Evolutionary conservation across 2,329 filamentous ascomycete species (phyloP), one percentile per base, ranked within the genome.

Genomic region (Ceratocystis cacaofunesta): DNA sequence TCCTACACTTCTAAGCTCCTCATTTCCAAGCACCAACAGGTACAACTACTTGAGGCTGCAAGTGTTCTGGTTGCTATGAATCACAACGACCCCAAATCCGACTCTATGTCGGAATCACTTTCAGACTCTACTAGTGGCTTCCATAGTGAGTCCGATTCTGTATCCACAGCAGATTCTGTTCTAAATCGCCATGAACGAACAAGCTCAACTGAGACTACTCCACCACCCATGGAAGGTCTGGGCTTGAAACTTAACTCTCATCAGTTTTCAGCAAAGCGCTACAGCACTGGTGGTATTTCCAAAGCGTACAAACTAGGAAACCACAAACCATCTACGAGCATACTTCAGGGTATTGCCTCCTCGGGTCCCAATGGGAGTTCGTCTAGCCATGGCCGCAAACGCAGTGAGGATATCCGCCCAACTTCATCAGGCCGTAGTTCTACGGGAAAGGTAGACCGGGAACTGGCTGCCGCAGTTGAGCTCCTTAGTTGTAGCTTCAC

Each of bases 11-110:
- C 94, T 71, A 97, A 97, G 78, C 82, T 97, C 74, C 86, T 97
- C 74, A 97, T 99, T 72, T 97, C 92, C 71, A 99, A 99, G 82
- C 94, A 99, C 76, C 94, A 99, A 78, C 94, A 99, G 79, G 94
- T 99, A 64, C 94, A 99, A 76, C 83, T 99, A 68, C 83, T 99
- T 68, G 94, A 99, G 77, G 94, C 94, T 50, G 94, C 94, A 48
- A 95, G 91, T n/a, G 94, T 97, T 63, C 80, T 99, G 69, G 87
- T 97, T 67, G 87, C 86, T 72, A 97, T 99, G 92, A 96, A 85
- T 73, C 76, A 74, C 70, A 50, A 74, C 74, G 62, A 65, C 22
- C 25, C 55, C 64, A 69, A 71, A 58, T 75, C 76, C 58, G 76
- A 78, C 60, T 71, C 87, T 68, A 80, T 77, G 68, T 80, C 79